A percentile compares a stretch with the other conserved stretches of the same genome.
Conservation (phyloP, 192 early-diverging fungal genomes). For the Linnemannia hyalina region DNA sequence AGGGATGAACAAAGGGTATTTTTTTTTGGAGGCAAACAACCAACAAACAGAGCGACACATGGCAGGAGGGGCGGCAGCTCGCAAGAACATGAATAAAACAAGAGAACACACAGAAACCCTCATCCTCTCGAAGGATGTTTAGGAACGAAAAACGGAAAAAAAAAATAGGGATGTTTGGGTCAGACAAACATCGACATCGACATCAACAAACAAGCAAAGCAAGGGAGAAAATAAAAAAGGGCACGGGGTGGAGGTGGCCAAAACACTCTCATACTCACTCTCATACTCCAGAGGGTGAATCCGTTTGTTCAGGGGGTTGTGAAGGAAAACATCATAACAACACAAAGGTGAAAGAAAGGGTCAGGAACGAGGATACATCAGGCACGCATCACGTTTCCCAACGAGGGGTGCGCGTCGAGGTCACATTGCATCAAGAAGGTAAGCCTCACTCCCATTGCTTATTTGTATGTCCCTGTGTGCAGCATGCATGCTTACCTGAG, state of each 20-base stretch:
- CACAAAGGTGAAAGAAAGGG: not conserved
- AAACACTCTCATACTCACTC: not conserved
- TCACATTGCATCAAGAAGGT: not conserved
- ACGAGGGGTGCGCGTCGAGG: not conserved
- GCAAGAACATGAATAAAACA: not conserved
- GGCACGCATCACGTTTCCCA: not conserved
- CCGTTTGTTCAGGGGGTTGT: not conserved
- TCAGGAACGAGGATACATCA: not conserved
- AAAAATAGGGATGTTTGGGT: not conserved
- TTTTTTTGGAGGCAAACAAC: not conserved
- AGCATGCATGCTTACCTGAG: not conserved
- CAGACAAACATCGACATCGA: not conserved
- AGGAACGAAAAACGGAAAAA: not conserved
- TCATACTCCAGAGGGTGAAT: not conserved
- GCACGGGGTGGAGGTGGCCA: not conserved
- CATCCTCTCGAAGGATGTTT: not conserved
- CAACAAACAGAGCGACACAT: not conserved
- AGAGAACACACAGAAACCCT: not conserved
- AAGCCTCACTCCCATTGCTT: not conserved
- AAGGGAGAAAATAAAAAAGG: not conserved
- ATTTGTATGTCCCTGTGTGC: not conserved
- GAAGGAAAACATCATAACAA: not conserved
- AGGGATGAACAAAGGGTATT: not conserved
- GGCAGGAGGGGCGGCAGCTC: not conserved
- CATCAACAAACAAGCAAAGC: not conserved